phyloP scores from a whole-genome alignment of 2,329 filamentous ascomycete genomes.

The Beauveria sp. region DNA sequence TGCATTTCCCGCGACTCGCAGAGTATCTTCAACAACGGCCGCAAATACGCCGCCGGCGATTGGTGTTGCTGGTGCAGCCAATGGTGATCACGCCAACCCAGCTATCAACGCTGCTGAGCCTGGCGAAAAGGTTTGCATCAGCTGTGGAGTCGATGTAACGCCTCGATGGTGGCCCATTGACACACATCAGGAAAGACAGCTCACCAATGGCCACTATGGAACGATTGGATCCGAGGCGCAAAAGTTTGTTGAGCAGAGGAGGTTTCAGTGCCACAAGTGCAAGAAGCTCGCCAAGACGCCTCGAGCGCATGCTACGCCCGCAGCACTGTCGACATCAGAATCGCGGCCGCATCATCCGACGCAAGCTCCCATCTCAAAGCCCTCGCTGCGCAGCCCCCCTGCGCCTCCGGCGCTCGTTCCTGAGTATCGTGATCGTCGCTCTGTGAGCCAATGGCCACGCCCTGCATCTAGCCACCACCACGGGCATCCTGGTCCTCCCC shows the following conservation, averaged over 20 bases:
- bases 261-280: slow-evolving; percentile 72
- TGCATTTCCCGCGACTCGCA: slow-evolving; percentile 29
- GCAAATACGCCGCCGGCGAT: slow-evolving; percentile 16
- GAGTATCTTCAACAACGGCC: slow-evolving; percentile 49
- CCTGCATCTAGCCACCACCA: slow-evolving; percentile 12
- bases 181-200: slow-evolving; percentile 41
- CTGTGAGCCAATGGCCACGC: slow-evolving; percentile 14
- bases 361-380: slow-evolving; percentile 12
- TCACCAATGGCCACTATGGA: slow-evolving; percentile 44
- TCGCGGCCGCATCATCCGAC: slow-evolving; percentile 1
- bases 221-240: slow-evolving; percentile 47
- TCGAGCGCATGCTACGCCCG: slow-evolving; percentile 18
- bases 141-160: slow-evolving; percentile 61
- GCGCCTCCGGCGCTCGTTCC: slow-evolving; percentile 15
- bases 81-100: slow-evolving; percentile 21
- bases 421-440: slow-evolving; percentile 20
- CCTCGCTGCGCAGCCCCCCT: slow-evolving; percentile 23
- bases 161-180: slow-evolving; percentile 65
- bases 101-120: slow-evolving; percentile 25
- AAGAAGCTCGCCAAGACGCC: slow-evolving; percentile 45
- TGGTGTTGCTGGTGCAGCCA: neutral
- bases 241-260: slow-evolving; percentile 51
- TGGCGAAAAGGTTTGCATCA: slow-evolving; percentile 51
- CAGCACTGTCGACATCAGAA: slow-evolving; percentile 13
- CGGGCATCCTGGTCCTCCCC: slow-evolving; percentile 1